phyloP scores from a whole-genome alignment of 2,329 filamentous ascomycete species.

The Paramyrothecium roridum region DNA sequence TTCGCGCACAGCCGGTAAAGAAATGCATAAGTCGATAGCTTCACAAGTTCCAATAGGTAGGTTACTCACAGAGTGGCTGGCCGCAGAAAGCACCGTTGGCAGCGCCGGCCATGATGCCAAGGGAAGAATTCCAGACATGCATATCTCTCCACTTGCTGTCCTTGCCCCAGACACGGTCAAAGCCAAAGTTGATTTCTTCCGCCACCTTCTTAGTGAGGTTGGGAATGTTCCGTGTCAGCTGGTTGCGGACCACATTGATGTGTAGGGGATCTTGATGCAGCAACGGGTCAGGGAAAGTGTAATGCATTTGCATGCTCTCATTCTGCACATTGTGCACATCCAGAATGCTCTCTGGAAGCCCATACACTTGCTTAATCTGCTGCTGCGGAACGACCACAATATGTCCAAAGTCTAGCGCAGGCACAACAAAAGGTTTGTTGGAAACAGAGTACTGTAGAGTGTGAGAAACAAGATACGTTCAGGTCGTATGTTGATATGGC shows the following conservation, averaged over 20 bases:
- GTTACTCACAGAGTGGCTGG: background rate
- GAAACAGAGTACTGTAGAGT: background rate
- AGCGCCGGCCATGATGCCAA: background rate
- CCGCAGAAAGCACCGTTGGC: background rate
- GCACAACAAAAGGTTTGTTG: background rate
- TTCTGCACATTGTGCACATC: background rate
- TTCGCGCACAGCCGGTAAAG: background rate
- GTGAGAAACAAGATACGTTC: no score
- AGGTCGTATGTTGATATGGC: no score
- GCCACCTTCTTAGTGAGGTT: background rate
- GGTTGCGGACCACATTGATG: background rate
- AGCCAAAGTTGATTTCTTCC: background rate
- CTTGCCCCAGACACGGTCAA: background rate
- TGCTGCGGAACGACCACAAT: background rate
- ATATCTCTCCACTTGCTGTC: background rate
- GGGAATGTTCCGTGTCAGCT: background rate
- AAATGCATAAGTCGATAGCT: no score
- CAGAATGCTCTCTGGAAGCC: background rate
- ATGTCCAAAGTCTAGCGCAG: background rate
- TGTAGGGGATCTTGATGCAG: background rate
- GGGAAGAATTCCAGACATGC: background rate
- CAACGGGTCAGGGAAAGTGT: background rate
- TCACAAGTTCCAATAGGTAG: background rate
- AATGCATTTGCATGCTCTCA: background rate
- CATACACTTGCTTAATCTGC: background rate